Evolutionary conservation across 805 yeast genomes (phyloP).

Genomic region (Wickerhamiella lipophila): DNA sequence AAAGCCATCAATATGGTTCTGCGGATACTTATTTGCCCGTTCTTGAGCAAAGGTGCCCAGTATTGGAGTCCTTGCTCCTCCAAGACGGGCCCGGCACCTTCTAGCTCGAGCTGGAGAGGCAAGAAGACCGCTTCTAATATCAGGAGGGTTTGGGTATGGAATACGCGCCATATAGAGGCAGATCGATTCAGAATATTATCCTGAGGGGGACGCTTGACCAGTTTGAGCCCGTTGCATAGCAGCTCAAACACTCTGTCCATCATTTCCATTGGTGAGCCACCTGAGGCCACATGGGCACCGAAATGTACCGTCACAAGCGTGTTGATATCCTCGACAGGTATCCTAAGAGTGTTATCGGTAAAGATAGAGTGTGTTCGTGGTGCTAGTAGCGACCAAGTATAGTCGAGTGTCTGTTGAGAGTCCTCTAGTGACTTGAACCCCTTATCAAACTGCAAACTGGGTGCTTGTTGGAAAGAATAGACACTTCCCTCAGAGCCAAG

Average conservation of each 20-base stretch:
- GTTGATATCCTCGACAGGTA: constrained; percentile 48
- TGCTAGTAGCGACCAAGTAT: constrained; percentile 39
- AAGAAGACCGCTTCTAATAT: constrained; percentile 48
- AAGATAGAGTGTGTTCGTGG: constrained; percentile 37
- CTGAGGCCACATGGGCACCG: constrained; percentile 30
- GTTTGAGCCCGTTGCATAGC: constrained; percentile 32
- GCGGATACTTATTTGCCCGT: constrained; percentile 21
- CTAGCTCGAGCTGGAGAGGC: constrained; percentile 44
- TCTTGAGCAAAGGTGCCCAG: constrained; percentile 26
- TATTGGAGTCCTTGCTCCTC: constrained; percentile 29
- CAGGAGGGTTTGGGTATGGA: constrained; percentile 42
- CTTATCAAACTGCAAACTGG: constrained; percentile 10
- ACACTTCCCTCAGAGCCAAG: constrained; percentile 32
- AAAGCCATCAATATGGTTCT: constrained; percentile 26
- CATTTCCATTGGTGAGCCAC: constrained; percentile 30
- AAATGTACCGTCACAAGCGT: constrained; percentile 35
- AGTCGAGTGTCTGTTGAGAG: constrained; percentile 32
- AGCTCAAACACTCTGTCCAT: constrained; percentile 36
- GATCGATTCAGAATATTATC: constrained; percentile 20
- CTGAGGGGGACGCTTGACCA: constrained; percentile 17
- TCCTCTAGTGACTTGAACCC: constrained; percentile 27
- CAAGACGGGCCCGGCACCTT: constrained; percentile 33
- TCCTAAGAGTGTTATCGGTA: constrained; percentile 35
- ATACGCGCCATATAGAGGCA: constrained; percentile 43
- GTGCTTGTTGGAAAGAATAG: constrained; percentile 29